These are phyloP conservation scores for Penstemon davidsonii DNA, from an alignment of 257 asterid species.

Conservation along the genomic window DNA sequence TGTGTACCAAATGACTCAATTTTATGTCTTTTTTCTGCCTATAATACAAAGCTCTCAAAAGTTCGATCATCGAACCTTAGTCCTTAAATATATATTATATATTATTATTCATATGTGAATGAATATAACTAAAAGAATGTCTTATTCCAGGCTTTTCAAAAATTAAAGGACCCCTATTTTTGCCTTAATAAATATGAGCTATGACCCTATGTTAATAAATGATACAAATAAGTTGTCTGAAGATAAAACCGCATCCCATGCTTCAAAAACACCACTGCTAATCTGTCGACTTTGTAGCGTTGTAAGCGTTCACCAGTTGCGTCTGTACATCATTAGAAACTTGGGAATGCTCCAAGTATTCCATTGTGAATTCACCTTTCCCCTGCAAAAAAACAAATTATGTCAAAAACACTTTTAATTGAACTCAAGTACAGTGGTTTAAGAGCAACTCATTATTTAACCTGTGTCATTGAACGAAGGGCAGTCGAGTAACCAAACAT, in stretches of 20 bases:
- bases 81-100: background rate
- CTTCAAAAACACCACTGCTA: constrained; percentile 27
- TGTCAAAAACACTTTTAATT: background rate
- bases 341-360: constrained; percentile 75
- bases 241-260: constrained; percentile 1
- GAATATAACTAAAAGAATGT: background rate
- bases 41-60: constrained; percentile 28
- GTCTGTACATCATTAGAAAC: constrained; percentile 86
- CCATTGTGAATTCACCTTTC: constrained; percentile 99
- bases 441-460: constrained; percentile 23
- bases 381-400: constrained; percentile 49
- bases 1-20: background rate
- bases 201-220: constrained; percentile 19
- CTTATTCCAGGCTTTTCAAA: constrained; percentile 32
- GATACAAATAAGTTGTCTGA: background rate
- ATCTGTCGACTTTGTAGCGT: constrained; percentile 56
- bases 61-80: constrained; percentile 12
- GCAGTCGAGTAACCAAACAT: constrained; percentile 99
- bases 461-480: constrained; percentile 99
- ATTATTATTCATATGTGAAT: constrained; percentile 17
- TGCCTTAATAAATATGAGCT: constrained; percentile 23
- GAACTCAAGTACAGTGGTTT: background rate
- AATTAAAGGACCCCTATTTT: constrained; percentile 25
- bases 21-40: background rate
- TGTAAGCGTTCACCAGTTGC: constrained; percentile 69